Evolutionary conservation across 345 rosid genomes (phyloP), one percentile per base, ranked within the genome.

Genomic region (Citrus hindsii): DNA sequence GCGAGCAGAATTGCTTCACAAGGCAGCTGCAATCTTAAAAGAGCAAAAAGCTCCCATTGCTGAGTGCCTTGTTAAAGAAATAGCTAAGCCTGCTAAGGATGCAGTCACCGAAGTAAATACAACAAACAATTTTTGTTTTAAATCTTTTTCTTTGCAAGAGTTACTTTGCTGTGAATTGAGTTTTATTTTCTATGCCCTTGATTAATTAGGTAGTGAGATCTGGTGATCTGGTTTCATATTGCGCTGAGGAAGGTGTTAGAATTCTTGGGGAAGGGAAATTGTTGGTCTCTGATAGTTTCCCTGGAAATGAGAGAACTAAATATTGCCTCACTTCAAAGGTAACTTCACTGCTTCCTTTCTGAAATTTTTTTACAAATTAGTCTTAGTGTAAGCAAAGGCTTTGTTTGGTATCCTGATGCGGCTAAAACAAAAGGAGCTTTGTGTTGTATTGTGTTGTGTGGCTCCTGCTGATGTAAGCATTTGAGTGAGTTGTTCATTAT

Each of bases 281-380:
- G 79, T 74, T 94, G 80, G 87, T 96, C 2, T 96, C 98, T 24
- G 97, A 94, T 82, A 94, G 95, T 76, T 96, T 96, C 85, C 97
- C 97, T 0, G 98, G 99, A 51, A 92, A 92, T 73, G 95, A 96
- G 58, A 95, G 99, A 80, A 96, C 98, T 82, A 96, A 94, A 85
- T 96, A 94, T 83, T 96, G 99, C 62, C 97, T 95, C 80, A 86
- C 96, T 70, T 92, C 99, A 4, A 95, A 95, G 99, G 99, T 93
- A 16, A 48, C 64, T 66, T n/a, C 28, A 5, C 18, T 21, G 46
- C 27, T 53, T 46, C 46, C n/a, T 28, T 56, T 71, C 25, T 30
- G 62, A 30, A 53, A 0, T 6, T 68, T 38, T 38, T 38, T 4
- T 16, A 51, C 7, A 19, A 51, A 53, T 53, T 53, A 53, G 2